Conservation (phyloP, 169 alveolate genomes). For the Plasmodium vinckei region DNA sequence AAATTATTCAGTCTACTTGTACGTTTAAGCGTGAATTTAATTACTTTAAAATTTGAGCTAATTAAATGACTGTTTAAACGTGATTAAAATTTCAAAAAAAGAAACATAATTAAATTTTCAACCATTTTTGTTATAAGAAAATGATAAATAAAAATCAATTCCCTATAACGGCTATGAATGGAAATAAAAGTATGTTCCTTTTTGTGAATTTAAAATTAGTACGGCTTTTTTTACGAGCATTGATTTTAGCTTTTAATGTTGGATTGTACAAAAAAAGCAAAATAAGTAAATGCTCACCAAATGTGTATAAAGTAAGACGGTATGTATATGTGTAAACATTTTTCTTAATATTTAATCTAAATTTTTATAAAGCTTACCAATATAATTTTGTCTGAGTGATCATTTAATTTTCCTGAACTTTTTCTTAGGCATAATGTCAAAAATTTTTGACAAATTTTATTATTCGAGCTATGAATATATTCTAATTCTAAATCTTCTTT, state of each 20-base stretch:
- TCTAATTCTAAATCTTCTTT: conserved; percentile 66
- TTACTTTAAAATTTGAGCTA: conserved; percentile 36
- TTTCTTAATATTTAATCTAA: too few relatives aligned
- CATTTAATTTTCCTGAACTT: conserved; percentile 26
- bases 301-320: background rate
- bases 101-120: background rate
- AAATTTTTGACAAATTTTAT: conserved; percentile 68
- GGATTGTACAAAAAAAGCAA: too few relatives aligned
- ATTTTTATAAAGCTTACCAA: conserved; percentile 17
- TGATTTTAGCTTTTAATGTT: conserved; percentile 2
- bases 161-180: background rate
- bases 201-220: background rate
- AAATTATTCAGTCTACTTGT: background rate
- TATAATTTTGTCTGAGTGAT: conserved; percentile 58
- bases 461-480: conserved; percentile 60
- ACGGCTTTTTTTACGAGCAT: conserved; percentile 31
- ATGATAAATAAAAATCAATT: background rate
- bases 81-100: conserved; percentile 1
- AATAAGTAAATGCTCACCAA: too few relatives aligned
- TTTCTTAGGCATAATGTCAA: conserved; percentile 38
- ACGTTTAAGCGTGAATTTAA: conserved; percentile 73
- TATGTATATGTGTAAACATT: too few relatives aligned
- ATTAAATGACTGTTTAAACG: conserved; percentile 70
- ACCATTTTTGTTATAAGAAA: too few relatives aligned
- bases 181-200: background rate